These are phyloP conservation scores for Hypoxylon sp. DNA, from an alignment of 2,329 filamentous ascomycete species.

Conservation along the genomic window DNA sequence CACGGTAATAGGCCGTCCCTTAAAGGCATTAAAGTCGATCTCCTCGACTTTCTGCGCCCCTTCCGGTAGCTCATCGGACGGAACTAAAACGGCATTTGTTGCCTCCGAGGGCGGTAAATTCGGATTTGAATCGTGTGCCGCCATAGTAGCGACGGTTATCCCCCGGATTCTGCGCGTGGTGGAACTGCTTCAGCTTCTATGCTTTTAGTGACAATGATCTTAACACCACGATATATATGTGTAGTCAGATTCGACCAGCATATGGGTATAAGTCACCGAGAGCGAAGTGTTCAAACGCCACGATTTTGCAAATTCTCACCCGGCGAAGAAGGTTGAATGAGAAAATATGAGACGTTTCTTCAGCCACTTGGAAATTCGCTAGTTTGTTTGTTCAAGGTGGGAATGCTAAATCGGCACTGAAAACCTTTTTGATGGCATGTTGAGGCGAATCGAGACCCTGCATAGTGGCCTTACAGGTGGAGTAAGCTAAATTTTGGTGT, in stretches of 20 bases:
- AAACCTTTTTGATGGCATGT: slow-evolving; percentile 32
- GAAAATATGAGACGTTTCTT: slow-evolving; percentile 1
- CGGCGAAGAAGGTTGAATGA: not conserved
- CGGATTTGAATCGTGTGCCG: slow-evolving; percentile 43
- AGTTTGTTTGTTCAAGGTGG: slow-evolving; percentile 2
- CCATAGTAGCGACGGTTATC: slow-evolving; percentile 44
- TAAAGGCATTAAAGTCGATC: slow-evolving; percentile 90
- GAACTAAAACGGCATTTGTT: slow-evolving; percentile 86
- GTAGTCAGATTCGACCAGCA: not conserved
- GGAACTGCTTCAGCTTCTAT: slow-evolving; percentile 7
- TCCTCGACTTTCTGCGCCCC: slow-evolving; percentile 87
- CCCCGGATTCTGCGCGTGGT: slow-evolving; percentile 9
- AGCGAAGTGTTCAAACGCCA: slow-evolving; percentile 6
- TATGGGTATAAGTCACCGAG: slow-evolving; percentile 16
- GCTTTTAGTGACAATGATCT: slow-evolving; percentile 15
- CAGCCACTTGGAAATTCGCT: not conserved
- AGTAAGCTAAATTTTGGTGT: not conserved
- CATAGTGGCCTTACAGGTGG: slow-evolving; percentile 35
- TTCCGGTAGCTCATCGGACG: slow-evolving; percentile 85
- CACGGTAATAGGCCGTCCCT: slow-evolving; percentile 81
- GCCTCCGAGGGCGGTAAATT: slow-evolving; percentile 72
- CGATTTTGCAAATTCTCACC: not conserved
- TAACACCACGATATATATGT: slow-evolving; percentile 6
- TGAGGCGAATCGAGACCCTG: slow-evolving; percentile 36
- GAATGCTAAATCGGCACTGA: slow-evolving; percentile 20